A percentile compares a stretch with the other conserved stretches of the same genome.
Conservation (phyloP, 768 basidiomycete genomes). For the Leccinellum luteum region DNA sequence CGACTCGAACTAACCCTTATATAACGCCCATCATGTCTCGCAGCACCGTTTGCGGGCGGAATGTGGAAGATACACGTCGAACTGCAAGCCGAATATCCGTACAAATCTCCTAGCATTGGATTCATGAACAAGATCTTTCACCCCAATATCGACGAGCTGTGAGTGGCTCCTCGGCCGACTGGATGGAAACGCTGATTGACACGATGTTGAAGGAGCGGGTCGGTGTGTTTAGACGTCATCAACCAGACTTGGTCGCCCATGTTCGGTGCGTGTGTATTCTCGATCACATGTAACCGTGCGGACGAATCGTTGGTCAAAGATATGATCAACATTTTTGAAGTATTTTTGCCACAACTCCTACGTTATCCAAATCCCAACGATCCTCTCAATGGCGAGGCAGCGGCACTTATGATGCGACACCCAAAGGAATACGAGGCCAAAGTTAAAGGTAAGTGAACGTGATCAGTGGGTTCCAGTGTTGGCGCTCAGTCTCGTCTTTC, state of each 20-base stretch:
- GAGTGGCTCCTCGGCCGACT: constrained; percentile 31
- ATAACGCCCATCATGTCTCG: constrained; percentile 5
- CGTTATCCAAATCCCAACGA: constrained; percentile 99
- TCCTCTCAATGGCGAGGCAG: constrained; percentile 96
- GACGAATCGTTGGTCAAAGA: constrained; percentile 46
- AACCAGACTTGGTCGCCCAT: constrained; percentile 99
- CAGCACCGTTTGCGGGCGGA: constrained; percentile 96
- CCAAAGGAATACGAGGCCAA: constrained; percentile 93
- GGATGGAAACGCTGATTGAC: background rate
- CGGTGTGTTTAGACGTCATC: constrained; percentile 97
- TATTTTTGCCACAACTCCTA: constrained; percentile 93
- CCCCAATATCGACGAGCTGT: constrained; percentile 99
- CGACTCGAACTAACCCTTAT: background rate
- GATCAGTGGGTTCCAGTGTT: background rate
- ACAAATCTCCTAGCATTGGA: constrained; percentile 97
- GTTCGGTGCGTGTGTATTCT: constrained; percentile 70
- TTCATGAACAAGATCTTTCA: constrained; percentile 99
- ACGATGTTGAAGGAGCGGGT: constrained; percentile 70
- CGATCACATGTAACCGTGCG: background rate
- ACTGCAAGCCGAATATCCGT: constrained; percentile 96
- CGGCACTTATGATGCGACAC: constrained; percentile 94
- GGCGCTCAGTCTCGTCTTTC: constrained; percentile 1
- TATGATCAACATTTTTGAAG: constrained; percentile 99
- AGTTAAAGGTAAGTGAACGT: constrained; percentile 69
- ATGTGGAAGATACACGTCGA: constrained; percentile 99